phyloP scores from a whole-genome alignment of 805 yeast species.

The Candida xiaguanensis region DNA sequence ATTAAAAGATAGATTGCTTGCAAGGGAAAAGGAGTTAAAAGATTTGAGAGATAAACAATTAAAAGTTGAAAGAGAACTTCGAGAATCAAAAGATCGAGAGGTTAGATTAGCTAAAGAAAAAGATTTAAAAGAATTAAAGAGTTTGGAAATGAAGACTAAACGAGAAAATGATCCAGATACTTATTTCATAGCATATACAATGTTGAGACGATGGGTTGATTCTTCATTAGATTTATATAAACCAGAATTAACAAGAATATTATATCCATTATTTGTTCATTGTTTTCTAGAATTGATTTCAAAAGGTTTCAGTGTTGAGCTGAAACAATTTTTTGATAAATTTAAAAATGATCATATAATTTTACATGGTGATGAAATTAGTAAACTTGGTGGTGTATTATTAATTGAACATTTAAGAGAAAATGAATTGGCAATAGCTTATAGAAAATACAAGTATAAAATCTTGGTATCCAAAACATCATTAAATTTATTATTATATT shows the following conservation, averaged over 20 bases:
- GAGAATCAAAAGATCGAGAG: constrained; percentile 38
- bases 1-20: constrained; percentile 22
- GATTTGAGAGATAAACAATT: constrained; percentile 33
- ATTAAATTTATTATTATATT: constrained; percentile 77
- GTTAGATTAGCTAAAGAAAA: constrained; percentile 34
- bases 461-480: constrained; percentile 79
- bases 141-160: constrained; percentile 41
- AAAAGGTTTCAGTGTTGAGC: constrained; percentile 56
- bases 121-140: constrained; percentile 34
- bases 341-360: constrained; percentile 70
- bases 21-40: constrained; percentile 29
- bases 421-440: constrained; percentile 76
- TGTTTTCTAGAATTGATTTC: constrained; percentile 75
- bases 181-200: constrained; percentile 75
- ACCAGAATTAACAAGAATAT: constrained; percentile 77
- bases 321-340: constrained; percentile 71
- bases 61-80: constrained; percentile 33
- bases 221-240: constrained; percentile 86
- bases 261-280: constrained; percentile 92
- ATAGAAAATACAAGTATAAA: constrained; percentile 67
- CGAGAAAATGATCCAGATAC: constrained; percentile 61
- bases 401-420: constrained; percentile 79
- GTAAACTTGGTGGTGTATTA: constrained; percentile 67
- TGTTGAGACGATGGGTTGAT: constrained; percentile 85
- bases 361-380: constrained; percentile 75